phyloP scores from a whole-genome alignment of 129 eudicot species.

The Pulicaria dysenterica region DNA sequence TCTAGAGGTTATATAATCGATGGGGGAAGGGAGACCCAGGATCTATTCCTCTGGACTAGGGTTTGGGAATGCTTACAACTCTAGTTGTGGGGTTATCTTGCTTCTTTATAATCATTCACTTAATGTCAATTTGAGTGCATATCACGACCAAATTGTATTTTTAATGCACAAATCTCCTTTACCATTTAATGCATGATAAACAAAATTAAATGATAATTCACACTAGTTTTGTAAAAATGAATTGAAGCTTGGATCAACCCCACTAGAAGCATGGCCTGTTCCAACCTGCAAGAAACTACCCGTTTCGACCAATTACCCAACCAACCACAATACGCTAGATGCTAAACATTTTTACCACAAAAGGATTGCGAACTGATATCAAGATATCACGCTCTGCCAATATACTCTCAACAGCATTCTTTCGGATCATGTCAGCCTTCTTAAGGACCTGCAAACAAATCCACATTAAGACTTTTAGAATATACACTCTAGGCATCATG shows the following conservation, averaged over 20 bases:
- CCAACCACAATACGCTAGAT: constrained; percentile 15
- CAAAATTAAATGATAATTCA: background rate
- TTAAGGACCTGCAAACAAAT: constrained; percentile 66
- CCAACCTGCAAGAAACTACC: background rate
- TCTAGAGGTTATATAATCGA: no score
- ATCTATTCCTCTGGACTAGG: no score
- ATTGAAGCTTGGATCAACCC: background rate
- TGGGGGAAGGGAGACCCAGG: no score
- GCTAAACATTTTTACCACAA: constrained; percentile 75
- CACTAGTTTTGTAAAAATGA: background rate
- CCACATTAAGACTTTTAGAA: background rate
- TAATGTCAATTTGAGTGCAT: no score
- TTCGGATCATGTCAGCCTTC: constrained; percentile 96
- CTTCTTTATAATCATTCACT: no score
- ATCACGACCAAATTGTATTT: background rate
- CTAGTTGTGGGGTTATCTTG: no score
- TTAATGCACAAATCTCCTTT: no score
- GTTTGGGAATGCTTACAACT: no score
- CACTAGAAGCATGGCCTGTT: background rate
- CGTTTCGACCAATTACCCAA: background rate
- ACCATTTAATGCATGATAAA: no score
- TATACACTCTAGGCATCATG: background rate
- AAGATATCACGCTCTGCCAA: constrained; percentile 94
- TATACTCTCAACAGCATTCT: constrained; percentile 98
- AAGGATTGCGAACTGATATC: constrained; percentile 95